Evolutionary conservation across 441 rosid species (phyloP), one percentile per base, ranked within the genome.

Genomic region (Arabidopsis lyrata): DNA sequence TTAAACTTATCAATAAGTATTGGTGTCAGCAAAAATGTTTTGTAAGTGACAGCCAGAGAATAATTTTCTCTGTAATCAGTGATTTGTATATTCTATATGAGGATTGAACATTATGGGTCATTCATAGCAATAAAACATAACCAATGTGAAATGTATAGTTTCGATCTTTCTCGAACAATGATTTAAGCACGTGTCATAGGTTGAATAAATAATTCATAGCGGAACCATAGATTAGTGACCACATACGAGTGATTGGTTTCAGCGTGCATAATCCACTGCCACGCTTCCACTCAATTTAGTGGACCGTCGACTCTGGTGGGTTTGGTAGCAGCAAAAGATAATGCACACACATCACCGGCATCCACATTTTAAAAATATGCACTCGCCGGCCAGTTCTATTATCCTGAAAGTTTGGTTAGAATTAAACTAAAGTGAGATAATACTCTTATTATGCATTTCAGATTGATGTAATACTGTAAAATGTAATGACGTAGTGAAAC

Each of bases 221-320:
- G 68, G 72, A 22, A 49, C 29, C 34, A 39, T 38, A 74, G 55
- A 66, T 39, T 49, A 59, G 67, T 60, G 78, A 68, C 74, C 74
- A 66, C 10, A 49, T 49, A 61, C 9, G 53, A 18, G 35, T 57
- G 49, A 47, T 10, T 50, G 6, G 55, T 67, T 58, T 59, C 45
- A 59, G 47, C 68, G 62, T 74, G 60, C 67, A 20, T 39, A 62
- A 44, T 20, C 75, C 75, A 76, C 65, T 31, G 55, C 34, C 44
- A 29, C 70, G 47, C 50, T 53, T 42, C 70, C 79, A 75, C 70
- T 62, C 6, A 63, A 29, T 24, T 55, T 69, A 68, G 79, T 76
- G 79, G 74, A 42, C 64, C 42, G 70, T 53, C 44, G 63, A 69
- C 75, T 69, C 42, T 55, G 53, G 66, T 76, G 75, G 74, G 45